Conservation (phyloP, 345 rosid genomes). For the Syzygium oleosum region DNA sequence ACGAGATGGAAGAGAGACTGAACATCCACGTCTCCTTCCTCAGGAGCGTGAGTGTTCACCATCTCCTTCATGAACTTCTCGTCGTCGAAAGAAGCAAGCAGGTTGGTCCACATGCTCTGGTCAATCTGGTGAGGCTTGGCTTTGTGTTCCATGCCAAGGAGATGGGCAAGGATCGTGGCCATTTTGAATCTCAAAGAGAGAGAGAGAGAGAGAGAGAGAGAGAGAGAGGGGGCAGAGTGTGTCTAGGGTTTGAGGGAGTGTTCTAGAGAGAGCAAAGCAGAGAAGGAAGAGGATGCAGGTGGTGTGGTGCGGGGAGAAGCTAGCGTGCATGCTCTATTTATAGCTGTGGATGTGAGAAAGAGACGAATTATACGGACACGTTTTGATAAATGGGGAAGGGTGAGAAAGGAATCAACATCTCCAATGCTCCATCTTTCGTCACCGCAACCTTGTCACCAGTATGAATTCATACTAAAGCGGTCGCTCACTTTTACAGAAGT, state of each 20-base stretch:
- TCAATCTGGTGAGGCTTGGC: not conserved
- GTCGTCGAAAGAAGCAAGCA: not conserved
- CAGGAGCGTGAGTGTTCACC: constrained; percentile 3
- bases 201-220: not conserved
- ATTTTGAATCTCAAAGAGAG: not conserved
- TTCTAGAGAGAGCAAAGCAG: not conserved
- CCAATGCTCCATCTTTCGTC: not conserved
- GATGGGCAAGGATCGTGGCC: not conserved
- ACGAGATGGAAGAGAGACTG: constrained; percentile 3
- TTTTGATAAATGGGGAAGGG: not conserved
- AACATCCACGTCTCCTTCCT: not conserved
- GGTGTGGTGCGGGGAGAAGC: not conserved
- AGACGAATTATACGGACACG: not conserved
- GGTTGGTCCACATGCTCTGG: not conserved
- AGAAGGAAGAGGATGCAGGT: not conserved
- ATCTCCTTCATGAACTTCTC: not conserved
- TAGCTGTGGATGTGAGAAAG: not conserved
- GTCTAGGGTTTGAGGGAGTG: too few relatives aligned
- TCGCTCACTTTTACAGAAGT: not conserved
- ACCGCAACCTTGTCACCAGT: not conserved
- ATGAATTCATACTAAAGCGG: not conserved
- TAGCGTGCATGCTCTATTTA: not conserved
- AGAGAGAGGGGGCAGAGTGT: too few relatives aligned
- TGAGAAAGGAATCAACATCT: not conserved
- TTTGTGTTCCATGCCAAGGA: not conserved